Evolutionary conservation across 148 eudicot species (phyloP).

Genomic region (Dianthus caryophyllus): DNA sequence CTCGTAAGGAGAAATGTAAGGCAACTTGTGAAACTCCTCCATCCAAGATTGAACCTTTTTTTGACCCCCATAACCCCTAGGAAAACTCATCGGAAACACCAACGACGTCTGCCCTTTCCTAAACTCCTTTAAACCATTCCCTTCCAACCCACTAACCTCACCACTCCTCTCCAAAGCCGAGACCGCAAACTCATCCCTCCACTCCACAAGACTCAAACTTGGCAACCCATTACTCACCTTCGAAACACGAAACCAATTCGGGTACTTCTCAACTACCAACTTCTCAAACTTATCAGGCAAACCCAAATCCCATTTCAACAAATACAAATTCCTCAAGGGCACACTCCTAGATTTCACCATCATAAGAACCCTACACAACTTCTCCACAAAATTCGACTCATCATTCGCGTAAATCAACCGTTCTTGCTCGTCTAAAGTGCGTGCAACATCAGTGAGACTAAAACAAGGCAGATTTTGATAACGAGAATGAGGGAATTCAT

Average conservation of each 20-base stretch:
- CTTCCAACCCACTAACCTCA: slow-evolving; percentile 35
- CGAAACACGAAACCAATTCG: slow-evolving; percentile 49
- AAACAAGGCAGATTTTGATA: slow-evolving; percentile 72
- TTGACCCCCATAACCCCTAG: slow-evolving; percentile 80
- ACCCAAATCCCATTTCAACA: slow-evolving; percentile 82
- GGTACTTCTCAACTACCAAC: slow-evolving; percentile 39
- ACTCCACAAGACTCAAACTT: slow-evolving; percentile 50
- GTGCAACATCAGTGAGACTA: slow-evolving; percentile 53
- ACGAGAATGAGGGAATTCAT: slow-evolving; percentile 60
- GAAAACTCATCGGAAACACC: slow-evolving; percentile 72
- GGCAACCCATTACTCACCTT: slow-evolving; percentile 49
- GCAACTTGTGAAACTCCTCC: slow-evolving; percentile 95
- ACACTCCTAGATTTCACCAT: slow-evolving; percentile 48
- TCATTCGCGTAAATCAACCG: slow-evolving; percentile 30
- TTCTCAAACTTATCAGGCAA: slow-evolving; percentile 73
- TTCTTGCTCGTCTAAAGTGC: slow-evolving; percentile 51
- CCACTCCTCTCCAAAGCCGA: slow-evolving; percentile 54
- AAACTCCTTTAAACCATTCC: slow-evolving; percentile 43
- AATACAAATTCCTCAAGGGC: slow-evolving; percentile 52
- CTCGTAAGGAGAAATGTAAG: slow-evolving; percentile 85
- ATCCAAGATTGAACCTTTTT: slow-evolving; percentile 91
- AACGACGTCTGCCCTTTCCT: slow-evolving; percentile 57
- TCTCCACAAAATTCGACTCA: slow-evolving; percentile 44
- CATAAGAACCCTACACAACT: slow-evolving; percentile 62
- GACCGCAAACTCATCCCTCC: slow-evolving; percentile 60